phyloP scores from a whole-genome alignment of 805 yeast genomes.

The Ogataea neopini region DNA sequence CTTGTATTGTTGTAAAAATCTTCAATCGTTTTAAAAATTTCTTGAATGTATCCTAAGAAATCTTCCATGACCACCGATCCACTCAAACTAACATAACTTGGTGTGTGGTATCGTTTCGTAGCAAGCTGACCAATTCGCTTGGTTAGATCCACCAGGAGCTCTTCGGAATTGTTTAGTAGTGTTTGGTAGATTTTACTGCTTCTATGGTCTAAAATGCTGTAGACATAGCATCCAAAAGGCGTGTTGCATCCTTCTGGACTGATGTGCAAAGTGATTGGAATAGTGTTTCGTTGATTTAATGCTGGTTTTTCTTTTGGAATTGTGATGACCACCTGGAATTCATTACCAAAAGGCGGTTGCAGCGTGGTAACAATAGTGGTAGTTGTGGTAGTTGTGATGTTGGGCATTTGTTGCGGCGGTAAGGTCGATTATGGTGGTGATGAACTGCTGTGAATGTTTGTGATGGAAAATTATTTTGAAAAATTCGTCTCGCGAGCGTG shows the following conservation, averaged over 20 bases:
- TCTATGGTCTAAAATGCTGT: conserved; percentile 41
- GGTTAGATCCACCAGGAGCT: conserved; percentile 43
- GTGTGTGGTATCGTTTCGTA: conserved; percentile 40
- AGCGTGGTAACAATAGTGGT: conserved; percentile 23
- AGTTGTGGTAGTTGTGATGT: conserved; percentile 6
- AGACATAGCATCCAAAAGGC: conserved; percentile 45
- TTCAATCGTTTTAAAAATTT: conserved; percentile 34
- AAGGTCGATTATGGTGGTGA: too few relatives aligned
- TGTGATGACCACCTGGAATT: conserved; percentile 27
- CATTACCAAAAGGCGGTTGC: conserved; percentile 29
- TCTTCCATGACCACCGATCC: conserved; percentile 41
- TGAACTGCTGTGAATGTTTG: neutral
- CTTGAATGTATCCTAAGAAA: conserved; percentile 31
- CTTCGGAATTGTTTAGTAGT: conserved; percentile 43
- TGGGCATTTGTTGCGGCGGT: conserved; percentile 1
- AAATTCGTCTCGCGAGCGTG: neutral
- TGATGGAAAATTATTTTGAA: neutral
- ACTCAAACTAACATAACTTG: conserved; percentile 47
- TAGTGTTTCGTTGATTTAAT: conserved; percentile 14
- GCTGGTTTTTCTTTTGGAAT: conserved; percentile 23
- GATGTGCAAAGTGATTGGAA: conserved; percentile 41
- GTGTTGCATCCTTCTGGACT: conserved; percentile 35
- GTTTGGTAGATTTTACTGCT: conserved; percentile 40
- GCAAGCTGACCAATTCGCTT: conserved; percentile 44
- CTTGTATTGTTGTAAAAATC: conserved; percentile 15